Evolutionary conservation across 495 filamentous ascomycete species (phyloP).

Genomic region (Penicillium macrosclerotiorum): DNA sequence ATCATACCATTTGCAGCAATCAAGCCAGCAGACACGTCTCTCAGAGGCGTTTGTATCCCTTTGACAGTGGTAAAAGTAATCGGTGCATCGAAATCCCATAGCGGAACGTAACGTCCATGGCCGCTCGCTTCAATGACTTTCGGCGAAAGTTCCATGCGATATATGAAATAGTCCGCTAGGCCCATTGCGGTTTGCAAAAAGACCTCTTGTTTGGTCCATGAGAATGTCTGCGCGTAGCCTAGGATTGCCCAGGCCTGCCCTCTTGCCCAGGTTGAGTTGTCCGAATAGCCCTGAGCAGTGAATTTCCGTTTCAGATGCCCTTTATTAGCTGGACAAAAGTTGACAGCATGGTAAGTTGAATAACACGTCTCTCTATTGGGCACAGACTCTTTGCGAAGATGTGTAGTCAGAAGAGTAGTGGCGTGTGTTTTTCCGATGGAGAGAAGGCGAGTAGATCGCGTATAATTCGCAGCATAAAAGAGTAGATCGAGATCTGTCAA

Average conservation of each 20-base stretch:
- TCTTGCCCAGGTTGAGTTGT: constrained; percentile 41
- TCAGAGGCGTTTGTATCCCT: constrained; percentile 9
- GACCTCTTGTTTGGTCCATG: no score
- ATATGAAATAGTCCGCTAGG: constrained; percentile 38
- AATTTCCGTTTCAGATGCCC: constrained; percentile 23
- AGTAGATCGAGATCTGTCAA: constrained; percentile 5
- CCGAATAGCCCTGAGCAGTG: constrained; percentile 42
- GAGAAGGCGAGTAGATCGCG: not conserved
- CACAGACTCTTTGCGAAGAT: constrained; percentile 27
- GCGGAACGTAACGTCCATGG: constrained; percentile 13
- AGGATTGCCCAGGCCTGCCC: constrained; percentile 50
- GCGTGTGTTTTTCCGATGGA: constrained; percentile 41
- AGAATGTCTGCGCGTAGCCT: constrained; percentile 44
- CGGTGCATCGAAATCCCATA: constrained; percentile 44
- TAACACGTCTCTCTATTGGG: constrained; percentile 4
- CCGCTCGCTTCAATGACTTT: constrained; percentile 9
- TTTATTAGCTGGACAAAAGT: constrained; percentile 34
- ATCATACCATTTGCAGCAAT: constrained; percentile 44
- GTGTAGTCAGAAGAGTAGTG: constrained; percentile 20
- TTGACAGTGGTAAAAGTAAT: constrained; percentile 5
- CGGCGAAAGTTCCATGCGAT: constrained; percentile 16
- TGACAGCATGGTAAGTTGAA: constrained; percentile 39
- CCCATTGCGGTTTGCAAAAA: constrained; percentile 28
- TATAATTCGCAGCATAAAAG: constrained; percentile 6
- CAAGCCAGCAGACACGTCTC: constrained; percentile 39